These are phyloP conservation scores for Nemania diffusa DNA, from an alignment of 2,329 filamentous ascomycete species.

Conservation along the genomic window DNA sequence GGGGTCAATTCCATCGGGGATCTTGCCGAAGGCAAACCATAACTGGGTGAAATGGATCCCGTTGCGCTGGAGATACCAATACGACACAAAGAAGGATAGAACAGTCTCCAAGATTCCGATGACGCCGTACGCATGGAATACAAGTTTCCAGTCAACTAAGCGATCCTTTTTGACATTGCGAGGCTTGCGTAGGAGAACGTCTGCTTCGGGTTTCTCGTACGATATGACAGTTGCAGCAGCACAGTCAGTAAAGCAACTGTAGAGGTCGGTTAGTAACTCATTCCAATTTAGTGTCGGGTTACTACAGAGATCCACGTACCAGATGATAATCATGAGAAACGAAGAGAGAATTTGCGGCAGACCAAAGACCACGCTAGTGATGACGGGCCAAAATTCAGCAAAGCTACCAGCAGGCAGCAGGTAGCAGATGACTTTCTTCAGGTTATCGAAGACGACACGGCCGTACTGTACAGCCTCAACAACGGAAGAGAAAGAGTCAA, in stretches of 20 bases:
- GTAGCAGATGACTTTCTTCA: conserved; percentile 82
- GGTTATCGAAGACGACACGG: conserved; percentile 80
- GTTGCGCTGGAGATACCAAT: conserved; percentile 70
- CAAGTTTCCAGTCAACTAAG: conserved; percentile 77
- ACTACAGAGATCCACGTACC: conserved; percentile 49
- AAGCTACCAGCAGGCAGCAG: conserved; percentile 79
- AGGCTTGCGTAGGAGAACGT: conserved; percentile 75
- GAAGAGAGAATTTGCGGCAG: conserved; percentile 77
- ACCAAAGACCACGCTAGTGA: conserved; percentile 77
- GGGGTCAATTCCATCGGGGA: conserved; percentile 61
- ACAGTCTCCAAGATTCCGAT: conserved; percentile 72
- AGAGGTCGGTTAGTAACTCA: neutral
- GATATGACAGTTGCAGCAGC: conserved; percentile 77
- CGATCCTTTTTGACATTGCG: conserved; percentile 75
- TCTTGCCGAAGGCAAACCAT: conserved; percentile 74
- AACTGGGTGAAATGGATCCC: conserved; percentile 72
- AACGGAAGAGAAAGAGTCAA: conserved; percentile 78
- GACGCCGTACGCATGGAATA: conserved; percentile 77
- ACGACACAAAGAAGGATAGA: conserved; percentile 71
- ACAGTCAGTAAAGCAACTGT: conserved; percentile 79
- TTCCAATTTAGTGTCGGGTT: neutral
- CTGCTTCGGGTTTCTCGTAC: conserved; percentile 80
- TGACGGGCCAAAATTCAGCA: conserved; percentile 79
- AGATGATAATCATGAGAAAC: conserved; percentile 77
- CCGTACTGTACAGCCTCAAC: conserved; percentile 78